Evolutionary conservation across 140 eudicot genomes (phyloP).

Genomic region (Anethum foeniculum): DNA sequence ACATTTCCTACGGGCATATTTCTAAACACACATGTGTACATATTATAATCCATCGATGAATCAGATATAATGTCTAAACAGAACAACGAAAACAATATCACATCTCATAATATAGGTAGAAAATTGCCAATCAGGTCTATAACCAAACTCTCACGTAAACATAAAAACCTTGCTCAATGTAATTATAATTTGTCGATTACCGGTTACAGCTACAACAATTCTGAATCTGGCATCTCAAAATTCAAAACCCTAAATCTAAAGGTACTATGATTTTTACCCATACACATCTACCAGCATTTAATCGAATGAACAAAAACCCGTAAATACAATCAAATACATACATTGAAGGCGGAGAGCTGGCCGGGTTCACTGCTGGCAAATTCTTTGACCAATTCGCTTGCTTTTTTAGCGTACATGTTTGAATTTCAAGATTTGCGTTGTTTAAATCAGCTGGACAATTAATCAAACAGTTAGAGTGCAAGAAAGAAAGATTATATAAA

Average conservation of each 20-base stretch:
- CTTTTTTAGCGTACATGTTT: constrained; percentile 73
- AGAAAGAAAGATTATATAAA: neutral
- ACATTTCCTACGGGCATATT: neutral
- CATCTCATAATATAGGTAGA: neutral
- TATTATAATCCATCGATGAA: neutral
- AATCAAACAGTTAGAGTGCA: constrained; percentile 33
- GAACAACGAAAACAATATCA: neutral
- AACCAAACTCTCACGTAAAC: neutral
- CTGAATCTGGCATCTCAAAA: neutral
- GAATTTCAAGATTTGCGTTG: neutral
- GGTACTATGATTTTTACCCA: neutral
- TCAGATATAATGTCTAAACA: neutral
- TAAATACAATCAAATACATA: neutral
- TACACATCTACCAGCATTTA: neutral
- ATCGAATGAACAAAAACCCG: neutral
- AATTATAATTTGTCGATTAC: neutral
- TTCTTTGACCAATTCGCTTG: constrained; percentile 71
- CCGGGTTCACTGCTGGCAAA: constrained; percentile 63
- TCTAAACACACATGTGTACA: neutral
- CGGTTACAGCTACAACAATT: neutral
- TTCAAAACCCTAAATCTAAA: neutral
- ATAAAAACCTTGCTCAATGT: neutral
- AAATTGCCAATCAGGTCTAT: too few relatives aligned
- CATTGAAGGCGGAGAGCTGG: constrained; percentile 65
- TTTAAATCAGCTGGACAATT: constrained; percentile 28